Evolutionary conservation across 192 early-diverging fungal genomes (phyloP).

Genomic region (Coemansia furcata): DNA sequence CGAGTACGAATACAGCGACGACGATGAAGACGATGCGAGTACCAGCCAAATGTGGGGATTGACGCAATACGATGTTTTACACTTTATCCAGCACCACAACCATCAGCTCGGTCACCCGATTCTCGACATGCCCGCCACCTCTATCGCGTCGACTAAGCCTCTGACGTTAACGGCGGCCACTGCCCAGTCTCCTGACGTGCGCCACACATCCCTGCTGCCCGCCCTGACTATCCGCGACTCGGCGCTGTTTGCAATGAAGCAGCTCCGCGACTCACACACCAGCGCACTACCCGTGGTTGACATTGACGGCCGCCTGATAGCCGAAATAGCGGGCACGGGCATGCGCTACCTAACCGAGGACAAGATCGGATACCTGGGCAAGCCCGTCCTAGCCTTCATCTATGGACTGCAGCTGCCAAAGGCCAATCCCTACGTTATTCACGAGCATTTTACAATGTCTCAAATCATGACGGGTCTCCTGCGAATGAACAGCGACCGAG

Average conservation of each 20-base stretch:
- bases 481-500: conserved; percentile 44
- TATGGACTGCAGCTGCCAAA: conserved; percentile 25
- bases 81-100: conserved; percentile 54
- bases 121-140: conserved; percentile 7
- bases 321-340: conserved; percentile 38
- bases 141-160: neutral
- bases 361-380: conserved; percentile 37
- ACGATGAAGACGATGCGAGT: conserved; percentile 6
- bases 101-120: conserved; percentile 28
- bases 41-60: conserved; percentile 28
- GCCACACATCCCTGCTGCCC: neutral
- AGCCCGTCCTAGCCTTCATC: conserved; percentile 49
- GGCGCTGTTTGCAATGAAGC: conserved; percentile 31
- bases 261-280: conserved; percentile 27
- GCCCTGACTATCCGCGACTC: conserved; percentile 33
- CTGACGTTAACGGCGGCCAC: neutral
- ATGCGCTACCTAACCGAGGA: conserved; percentile 27
- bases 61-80: conserved; percentile 51
- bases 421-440: conserved; percentile 36
- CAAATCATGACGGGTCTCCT: conserved; percentile 50
- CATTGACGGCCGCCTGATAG: conserved; percentile 33
- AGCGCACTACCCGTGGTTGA: conserved; percentile 51
- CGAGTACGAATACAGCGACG: conserved; percentile 1
- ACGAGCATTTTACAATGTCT: conserved; percentile 36
- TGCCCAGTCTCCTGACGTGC: neutral